A percentile compares a stretch with the other conserved stretches of the same genome.
These are phyloP conservation scores for Salinomyces thailandicus DNA, from an alignment of 2,329 filamentous ascomycete species.

Conservation along the genomic window DNA sequence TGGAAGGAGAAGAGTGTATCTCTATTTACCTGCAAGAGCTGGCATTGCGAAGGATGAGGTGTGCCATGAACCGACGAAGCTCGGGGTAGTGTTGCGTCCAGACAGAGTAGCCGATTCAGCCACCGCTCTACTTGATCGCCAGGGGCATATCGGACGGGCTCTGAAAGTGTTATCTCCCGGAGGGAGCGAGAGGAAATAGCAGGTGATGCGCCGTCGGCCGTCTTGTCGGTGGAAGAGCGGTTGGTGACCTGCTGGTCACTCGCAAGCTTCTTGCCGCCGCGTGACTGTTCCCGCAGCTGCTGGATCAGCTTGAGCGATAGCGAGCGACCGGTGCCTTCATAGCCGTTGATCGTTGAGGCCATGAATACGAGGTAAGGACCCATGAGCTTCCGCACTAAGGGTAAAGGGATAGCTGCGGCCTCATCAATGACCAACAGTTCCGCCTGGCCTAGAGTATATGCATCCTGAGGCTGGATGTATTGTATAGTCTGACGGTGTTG, in stretches of 20 bases:
- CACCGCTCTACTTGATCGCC: constrained; percentile 91
- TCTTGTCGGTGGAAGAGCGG: constrained; percentile 62
- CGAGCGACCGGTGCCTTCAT: constrained; percentile 91
- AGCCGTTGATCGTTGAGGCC: constrained; percentile 98
- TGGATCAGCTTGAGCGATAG: constrained; percentile 94
- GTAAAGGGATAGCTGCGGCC: constrained; percentile 88
- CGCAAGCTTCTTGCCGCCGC: constrained; percentile 49
- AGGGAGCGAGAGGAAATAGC: constrained; percentile 63
- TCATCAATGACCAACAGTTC: constrained; percentile 95
- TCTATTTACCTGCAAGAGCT: constrained; percentile 87
- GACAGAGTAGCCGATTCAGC: constrained; percentile 86
- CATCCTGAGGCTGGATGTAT: constrained; percentile 94
- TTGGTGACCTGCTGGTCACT: constrained; percentile 58
- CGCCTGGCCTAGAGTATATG: constrained; percentile 87
- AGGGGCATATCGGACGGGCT: constrained; percentile 88
- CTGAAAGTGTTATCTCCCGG: constrained; percentile 81
- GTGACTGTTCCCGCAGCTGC: constrained; percentile 86
- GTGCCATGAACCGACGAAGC: constrained; percentile 67
- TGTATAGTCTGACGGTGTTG: constrained; percentile 96
- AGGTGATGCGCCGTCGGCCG: constrained; percentile 51
- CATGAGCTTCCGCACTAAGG: constrained; percentile 85
- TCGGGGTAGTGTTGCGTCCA: constrained; percentile 81
- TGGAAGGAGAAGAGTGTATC: constrained; percentile 98
- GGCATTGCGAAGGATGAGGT: constrained; percentile 82
- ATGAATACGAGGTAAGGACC: constrained; percentile 97